Evolutionary conservation across 2,329 filamentous ascomycete species (phyloP), one percentile per base, ranked within the genome.

Genomic region (Fusarium heterosporum): DNA sequence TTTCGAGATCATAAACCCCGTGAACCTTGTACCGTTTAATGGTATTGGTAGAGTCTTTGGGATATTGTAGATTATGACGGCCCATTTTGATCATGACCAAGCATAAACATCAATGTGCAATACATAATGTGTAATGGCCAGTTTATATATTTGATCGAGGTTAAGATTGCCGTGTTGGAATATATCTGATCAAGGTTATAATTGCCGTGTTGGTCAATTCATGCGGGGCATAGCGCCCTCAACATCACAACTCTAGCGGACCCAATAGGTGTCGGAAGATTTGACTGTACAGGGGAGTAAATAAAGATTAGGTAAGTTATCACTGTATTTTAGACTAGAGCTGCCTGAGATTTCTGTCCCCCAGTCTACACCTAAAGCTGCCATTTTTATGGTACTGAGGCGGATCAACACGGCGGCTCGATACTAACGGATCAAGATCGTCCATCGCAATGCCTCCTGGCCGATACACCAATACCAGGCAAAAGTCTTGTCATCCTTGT

Each of bases 1-100:
- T 86, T 48, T 87, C 82, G 30, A 90, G 84, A 55, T 92, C 88
- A 74, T 97, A 96, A 40, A 84, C 85, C 47, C 87, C 90, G 78
- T 87, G 83, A 55, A 85, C 81, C 69, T 86, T 87, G 71, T 90
- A 87, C 28, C 90, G 84, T 68, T 91, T 91, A 60, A 92, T 85
- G 26, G 87, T 90, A 76, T 88, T 91, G 68, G 82, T 82, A 9
- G 83, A 78, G 68, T 85, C 82, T 72, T 88, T 90, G 28, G 90
- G 89, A 66, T 92, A 92, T 61, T 85, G 80, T 9, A 88, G 79
- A n/a, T 73, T 73, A 61, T 78, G 70, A 48, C 75, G 76, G 13
- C 76, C 78, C 78, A 79, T 79, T 22, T 22, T 22, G 22, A 22
- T 22, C 22, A 22, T 22, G 6, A 22, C 4, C 22, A 22, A 22